Evolutionary conservation across 2,329 filamentous ascomycete genomes (phyloP), one percentile per base, ranked within the genome.

Genomic region (Coniochaeta sp.): DNA sequence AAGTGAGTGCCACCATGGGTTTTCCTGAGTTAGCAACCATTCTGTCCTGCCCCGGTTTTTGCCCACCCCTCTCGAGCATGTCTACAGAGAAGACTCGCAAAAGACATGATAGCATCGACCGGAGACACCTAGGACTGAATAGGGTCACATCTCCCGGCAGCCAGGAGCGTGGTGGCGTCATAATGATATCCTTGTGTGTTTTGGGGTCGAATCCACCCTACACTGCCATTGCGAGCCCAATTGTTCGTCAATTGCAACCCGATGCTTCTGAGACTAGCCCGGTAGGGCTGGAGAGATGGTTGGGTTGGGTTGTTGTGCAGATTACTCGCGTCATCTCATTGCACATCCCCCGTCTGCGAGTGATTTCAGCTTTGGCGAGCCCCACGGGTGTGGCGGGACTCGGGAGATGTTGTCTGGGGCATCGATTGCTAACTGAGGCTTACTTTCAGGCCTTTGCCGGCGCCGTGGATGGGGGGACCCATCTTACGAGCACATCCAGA

Each of bases 391-490:
- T n/a, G n/a, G n/a, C n/a, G n/a, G 63, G 61, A 60, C 55, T 40
- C 61, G 42, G 58, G 59, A 58, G 55, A 17, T 36, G 47, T 57
- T 57, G 44, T 47, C 61, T 54, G 58, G 16, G 60, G 64, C 64
- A 58, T 60, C 62, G 54, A 58, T 58, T 62, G 71, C 73, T 77
- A 75, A 77, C 73, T 63, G 63, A 65, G 62, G 40, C 56, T 63
- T 69, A 59, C 60, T 65, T 61, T 69, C 74, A 98, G 93, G 92
- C 78, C 88, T 97, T 71, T 98, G 93, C 82, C 89, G 90, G 74
- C 91, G 93, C 69, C 91, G 93, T 74, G 90, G 91, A 76, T 98
- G 93, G 93, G 87, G 86, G 67, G 91, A 96, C 73, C 93, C 93
- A 69, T 82, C 86, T 72, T 98, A 96, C 81, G 89, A 95, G 76